Percentiles rank a stretch among this genome's conserved stretches.
Conservation (phyloP, 169 alveolate species). For the Cryptosporidium bovis region DNA sequence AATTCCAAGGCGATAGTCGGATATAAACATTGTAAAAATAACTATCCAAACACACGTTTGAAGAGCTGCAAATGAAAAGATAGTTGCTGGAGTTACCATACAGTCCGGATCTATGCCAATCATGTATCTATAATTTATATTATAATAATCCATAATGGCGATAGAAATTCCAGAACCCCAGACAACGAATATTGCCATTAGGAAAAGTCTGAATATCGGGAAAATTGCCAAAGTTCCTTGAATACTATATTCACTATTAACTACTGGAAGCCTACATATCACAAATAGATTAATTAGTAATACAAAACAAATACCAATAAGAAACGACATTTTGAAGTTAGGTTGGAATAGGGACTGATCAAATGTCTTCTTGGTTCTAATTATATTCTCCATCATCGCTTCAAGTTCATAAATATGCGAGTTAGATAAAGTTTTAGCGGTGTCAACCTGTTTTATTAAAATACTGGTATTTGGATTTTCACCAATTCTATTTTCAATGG, state of each 20-base stretch:
- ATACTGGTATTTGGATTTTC: slow-evolving; percentile 9
- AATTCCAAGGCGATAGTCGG: slow-evolving; percentile 78
- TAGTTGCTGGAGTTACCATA: slow-evolving; percentile 76
- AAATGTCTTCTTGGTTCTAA: slow-evolving; percentile 59
- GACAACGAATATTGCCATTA: slow-evolving; percentile 77
- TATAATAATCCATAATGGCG: slow-evolving; percentile 81
- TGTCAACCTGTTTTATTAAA: slow-evolving; percentile 7
- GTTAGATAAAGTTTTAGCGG: not conserved
- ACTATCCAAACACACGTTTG: slow-evolving; percentile 78
- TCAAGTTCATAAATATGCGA: slow-evolving; percentile 75
- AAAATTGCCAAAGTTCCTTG: slow-evolving; percentile 75
- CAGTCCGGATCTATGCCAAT: slow-evolving; percentile 82
- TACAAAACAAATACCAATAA: slow-evolving; percentile 75
- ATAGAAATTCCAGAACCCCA: slow-evolving; percentile 83
- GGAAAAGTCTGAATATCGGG: slow-evolving; percentile 78
- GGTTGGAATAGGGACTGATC: slow-evolving; percentile 73
- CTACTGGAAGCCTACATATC: slow-evolving; percentile 59
- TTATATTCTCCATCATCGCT: slow-evolving; percentile 76
- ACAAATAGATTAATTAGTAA: slow-evolving; percentile 73
- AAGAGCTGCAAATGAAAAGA: slow-evolving; percentile 80
- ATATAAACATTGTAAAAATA: slow-evolving; percentile 77
- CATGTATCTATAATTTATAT: slow-evolving; percentile 83
- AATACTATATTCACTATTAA: slow-evolving; percentile 64
- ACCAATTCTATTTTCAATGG: not conserved
- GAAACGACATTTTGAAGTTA: slow-evolving; percentile 75